phyloP scores from a whole-genome alignment of 2,329 filamentous ascomycete species.

The Didymella arachidicola region DNA sequence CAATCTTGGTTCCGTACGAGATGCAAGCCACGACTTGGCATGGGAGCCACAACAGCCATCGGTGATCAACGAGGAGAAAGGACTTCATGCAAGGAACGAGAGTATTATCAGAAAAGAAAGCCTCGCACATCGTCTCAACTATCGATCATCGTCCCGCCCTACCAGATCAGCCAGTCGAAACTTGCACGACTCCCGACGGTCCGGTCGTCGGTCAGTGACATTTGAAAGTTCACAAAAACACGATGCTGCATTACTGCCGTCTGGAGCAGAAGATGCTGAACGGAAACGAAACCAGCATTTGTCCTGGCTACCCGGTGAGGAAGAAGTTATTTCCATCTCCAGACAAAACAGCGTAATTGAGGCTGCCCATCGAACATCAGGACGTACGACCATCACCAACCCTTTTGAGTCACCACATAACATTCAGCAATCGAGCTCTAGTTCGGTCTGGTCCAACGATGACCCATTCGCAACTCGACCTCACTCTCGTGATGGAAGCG shows the following conservation, averaged over 20 bases:
- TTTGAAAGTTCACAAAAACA: background rate
- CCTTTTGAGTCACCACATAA: conserved; percentile 5
- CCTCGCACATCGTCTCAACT: conserved; percentile 14
- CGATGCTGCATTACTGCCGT: background rate
- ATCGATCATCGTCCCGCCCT: conserved; percentile 15
- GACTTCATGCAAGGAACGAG: conserved; percentile 16
- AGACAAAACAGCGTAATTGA: conserved; percentile 15
- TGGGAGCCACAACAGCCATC: conserved; percentile 30
- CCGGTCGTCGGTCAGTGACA: conserved; percentile 12
- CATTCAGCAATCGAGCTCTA: conserved; percentile 7
- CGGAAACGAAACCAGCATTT: background rate
- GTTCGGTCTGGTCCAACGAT: conserved; percentile 21
- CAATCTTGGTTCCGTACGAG: conserved; percentile 28
- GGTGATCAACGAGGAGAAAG: conserved; percentile 19
- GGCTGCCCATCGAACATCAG: conserved; percentile 9
- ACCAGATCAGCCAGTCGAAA: conserved; percentile 3
- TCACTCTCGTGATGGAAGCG: conserved; percentile 13
- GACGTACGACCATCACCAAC: conserved; percentile 15
- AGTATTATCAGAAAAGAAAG: conserved; percentile 14
- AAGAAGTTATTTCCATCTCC: conserved; percentile 15
- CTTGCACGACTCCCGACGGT: conserved; percentile 7
- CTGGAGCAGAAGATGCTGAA: background rate
- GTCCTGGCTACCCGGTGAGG: conserved; percentile 15
- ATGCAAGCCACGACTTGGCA: conserved; percentile 16
- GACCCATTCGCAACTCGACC: conserved; percentile 25